Percentiles rank a stretch among this genome's conserved stretches.
phyloP scores from a whole-genome alignment of 2,329 filamentous ascomycete genomes.

The Colletotrichum brevisporum region DNA sequence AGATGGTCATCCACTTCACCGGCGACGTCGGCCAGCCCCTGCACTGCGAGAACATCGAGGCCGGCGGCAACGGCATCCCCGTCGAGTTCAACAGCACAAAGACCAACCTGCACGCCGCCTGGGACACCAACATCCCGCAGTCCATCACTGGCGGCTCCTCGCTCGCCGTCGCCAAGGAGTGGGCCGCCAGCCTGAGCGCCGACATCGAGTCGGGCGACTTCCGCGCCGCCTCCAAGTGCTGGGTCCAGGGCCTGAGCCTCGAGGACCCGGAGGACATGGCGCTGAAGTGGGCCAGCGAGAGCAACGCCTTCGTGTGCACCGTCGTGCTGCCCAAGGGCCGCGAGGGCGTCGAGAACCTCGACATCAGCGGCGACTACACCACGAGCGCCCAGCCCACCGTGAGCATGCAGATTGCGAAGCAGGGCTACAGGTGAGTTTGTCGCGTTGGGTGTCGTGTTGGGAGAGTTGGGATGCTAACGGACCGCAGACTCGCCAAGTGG shows the following conservation, averaged over 20 bases:
- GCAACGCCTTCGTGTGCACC: constrained; percentile 59
- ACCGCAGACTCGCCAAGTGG: constrained; percentile 30
- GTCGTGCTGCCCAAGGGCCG: constrained; percentile 56
- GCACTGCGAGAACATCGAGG: constrained; percentile 40
- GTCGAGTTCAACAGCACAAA: constrained; percentile 65
- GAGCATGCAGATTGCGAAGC: constrained; percentile 60
- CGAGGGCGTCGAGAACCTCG: constrained; percentile 54
- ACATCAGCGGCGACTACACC: constrained; percentile 57
- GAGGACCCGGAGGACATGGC: constrained; percentile 50
- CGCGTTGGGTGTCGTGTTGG: no score
- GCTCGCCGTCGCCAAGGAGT: constrained; percentile 53
- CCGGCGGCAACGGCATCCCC: constrained; percentile 53
- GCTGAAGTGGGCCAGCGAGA: constrained; percentile 57
- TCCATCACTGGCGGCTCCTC: constrained; percentile 54
- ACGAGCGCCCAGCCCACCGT: constrained; percentile 55
- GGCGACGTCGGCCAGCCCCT: constrained; percentile 42
- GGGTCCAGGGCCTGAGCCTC: constrained; percentile 54
- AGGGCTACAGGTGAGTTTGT: constrained; percentile 50
- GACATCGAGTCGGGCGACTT: constrained; percentile 56
- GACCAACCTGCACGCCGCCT: constrained; percentile 73
- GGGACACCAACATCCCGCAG: constrained; percentile 73
- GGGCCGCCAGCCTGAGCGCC: constrained; percentile 52
- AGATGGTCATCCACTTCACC: constrained; percentile 42
- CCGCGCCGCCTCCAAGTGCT: constrained; percentile 50
- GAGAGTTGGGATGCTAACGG: neutral